Evolutionary conservation across 1,284 basidiomycete species (phyloP).

Genomic region (Irpex sp.): DNA sequence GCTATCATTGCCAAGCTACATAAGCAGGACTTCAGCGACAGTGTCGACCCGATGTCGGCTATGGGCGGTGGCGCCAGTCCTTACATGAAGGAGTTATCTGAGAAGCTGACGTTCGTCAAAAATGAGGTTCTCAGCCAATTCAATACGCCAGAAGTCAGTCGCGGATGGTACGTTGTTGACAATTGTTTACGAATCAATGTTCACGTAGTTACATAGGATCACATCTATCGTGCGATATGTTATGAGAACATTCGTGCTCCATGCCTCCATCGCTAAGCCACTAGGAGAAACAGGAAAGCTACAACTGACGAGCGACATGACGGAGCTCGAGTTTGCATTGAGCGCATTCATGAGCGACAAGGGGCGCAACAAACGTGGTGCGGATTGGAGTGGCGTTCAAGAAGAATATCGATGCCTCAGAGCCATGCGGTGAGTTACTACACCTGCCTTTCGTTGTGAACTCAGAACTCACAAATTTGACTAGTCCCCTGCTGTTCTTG

Average conservation of each 20-base stretch:
- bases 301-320: slow-evolving; percentile 92
- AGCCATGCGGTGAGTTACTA: slow-evolving; percentile 65
- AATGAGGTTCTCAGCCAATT: slow-evolving; percentile 71
- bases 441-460: not conserved
- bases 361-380: slow-evolving; percentile 53
- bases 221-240: slow-evolving; percentile 68
- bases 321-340: slow-evolving; percentile 89
- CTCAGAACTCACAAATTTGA: not conserved
- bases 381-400: slow-evolving; percentile 67
- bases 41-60: slow-evolving; percentile 57
- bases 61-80: slow-evolving; percentile 71
- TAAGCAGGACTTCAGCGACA: slow-evolving; percentile 75
- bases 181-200: slow-evolving; percentile 3
- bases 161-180: slow-evolving; percentile 60
- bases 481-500: slow-evolving; percentile 82
- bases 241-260: slow-evolving; percentile 82
- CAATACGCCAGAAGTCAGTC: slow-evolving; percentile 63
- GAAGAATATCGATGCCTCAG: slow-evolving; percentile 79
- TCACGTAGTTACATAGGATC: slow-evolving; percentile 43
- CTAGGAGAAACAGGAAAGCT: slow-evolving; percentile 88
- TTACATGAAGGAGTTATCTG: slow-evolving; percentile 88
- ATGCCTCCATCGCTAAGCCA: slow-evolving; percentile 85
- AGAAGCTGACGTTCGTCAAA: slow-evolving; percentile 81
- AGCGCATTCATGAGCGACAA: slow-evolving; percentile 71
- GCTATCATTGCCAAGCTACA: slow-evolving; percentile 80